Evolutionary conservation across 2,329 filamentous ascomycete species (phyloP).

Genomic region (Capronia americana): DNA sequence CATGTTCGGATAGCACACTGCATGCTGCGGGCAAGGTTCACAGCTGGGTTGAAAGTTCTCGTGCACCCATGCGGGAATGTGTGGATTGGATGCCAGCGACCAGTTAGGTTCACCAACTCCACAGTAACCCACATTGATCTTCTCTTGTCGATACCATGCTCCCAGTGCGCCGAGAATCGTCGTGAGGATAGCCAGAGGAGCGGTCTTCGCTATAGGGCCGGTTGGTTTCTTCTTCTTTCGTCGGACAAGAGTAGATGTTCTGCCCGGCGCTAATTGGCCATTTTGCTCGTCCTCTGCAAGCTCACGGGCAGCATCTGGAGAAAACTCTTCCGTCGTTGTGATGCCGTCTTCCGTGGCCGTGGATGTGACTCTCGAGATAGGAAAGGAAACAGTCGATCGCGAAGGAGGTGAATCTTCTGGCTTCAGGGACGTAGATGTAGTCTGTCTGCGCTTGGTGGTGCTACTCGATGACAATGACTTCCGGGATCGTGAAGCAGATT

Average conservation of each 20-base stretch:
- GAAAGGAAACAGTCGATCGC: constrained; percentile 61
- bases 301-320: constrained; percentile 84
- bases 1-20: constrained; percentile 82
- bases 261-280: constrained; percentile 37
- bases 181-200: constrained; percentile 73
- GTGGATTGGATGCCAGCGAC: constrained; percentile 61
- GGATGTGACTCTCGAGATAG: constrained; percentile 55
- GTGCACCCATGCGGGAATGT: constrained; percentile 75
- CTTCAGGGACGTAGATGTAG: constrained; percentile 54
- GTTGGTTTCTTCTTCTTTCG: constrained; percentile 54
- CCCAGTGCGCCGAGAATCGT: constrained; percentile 75
- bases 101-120: constrained; percentile 74
- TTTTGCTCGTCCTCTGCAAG: constrained; percentile 66
- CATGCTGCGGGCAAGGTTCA: constrained; percentile 88
- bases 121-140: constrained; percentile 94
- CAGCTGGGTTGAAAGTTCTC: constrained; percentile 75
- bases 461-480: constrained; percentile 41
- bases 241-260: constrained; percentile 46
- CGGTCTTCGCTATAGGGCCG: constrained; percentile 63
- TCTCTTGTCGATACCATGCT: constrained; percentile 90
- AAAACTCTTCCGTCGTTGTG: constrained; percentile 88
- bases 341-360: constrained; percentile 54
- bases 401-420: constrained; percentile 61
- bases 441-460: constrained; percentile 55
- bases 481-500: constrained; percentile 54